These are phyloP conservation scores for Cupressus sempervirens DNA, from an alignment of 75 land plant genomes.

Conservation along the genomic window DNA sequence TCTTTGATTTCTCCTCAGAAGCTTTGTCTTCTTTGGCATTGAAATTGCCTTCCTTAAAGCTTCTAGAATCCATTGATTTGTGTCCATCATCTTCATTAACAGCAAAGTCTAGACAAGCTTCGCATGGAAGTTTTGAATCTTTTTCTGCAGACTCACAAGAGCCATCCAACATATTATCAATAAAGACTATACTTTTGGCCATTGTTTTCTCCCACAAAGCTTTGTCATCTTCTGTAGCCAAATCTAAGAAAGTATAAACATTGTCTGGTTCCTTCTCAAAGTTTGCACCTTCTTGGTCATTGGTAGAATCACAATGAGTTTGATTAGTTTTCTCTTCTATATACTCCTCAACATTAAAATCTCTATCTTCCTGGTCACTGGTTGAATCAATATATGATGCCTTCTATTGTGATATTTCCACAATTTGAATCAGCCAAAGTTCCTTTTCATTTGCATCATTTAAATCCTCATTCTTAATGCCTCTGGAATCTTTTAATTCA, in stretches of 20 bases:
- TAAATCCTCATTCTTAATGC: no score
- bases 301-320: background rate
- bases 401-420: no score
- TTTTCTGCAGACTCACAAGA: no score
- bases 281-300: background rate
- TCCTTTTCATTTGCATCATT: no score
- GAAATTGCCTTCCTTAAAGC: background rate
- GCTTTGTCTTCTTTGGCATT: background rate
- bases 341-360: background rate
- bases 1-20: background rate
- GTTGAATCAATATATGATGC: no score
- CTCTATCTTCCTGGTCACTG: no score
- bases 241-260: background rate
- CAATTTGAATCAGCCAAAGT: no score
- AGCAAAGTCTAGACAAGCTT: no score
- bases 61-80: background rate
- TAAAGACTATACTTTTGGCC: no score
- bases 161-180: no score
- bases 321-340: background rate
- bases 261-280: background rate
- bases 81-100: no score
- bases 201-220: background rate
- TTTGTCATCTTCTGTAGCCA: background rate
- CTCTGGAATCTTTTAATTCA: background rate
- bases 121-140: no score